These are phyloP conservation scores for Cenchrus purpureus DNA, from an alignment of 176 grass and related monocot genomes.

Conservation along the genomic window DNA sequence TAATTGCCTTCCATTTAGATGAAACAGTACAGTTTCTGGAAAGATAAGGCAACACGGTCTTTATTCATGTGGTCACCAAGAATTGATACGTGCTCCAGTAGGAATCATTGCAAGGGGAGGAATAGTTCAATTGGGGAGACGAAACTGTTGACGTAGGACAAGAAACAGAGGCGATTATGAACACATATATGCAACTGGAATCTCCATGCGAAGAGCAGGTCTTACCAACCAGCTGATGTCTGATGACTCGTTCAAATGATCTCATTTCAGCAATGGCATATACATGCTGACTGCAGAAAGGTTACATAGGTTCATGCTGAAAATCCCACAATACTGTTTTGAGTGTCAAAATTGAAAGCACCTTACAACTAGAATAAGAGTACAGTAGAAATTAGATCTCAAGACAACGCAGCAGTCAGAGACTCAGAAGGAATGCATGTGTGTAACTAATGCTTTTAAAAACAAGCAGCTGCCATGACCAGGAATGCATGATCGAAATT, in stretches of 20 bases:
- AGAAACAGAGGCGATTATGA: background rate
- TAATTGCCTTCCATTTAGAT: background rate
- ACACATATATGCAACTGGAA: background rate
- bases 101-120: background rate
- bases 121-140: background rate
- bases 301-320: background rate
- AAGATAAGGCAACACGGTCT: background rate
- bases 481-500: background rate
- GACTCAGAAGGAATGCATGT: background rate
- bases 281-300: background rate
- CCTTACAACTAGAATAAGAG: background rate
- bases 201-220: constrained; percentile 13
- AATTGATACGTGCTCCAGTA: background rate
- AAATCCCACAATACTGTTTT: background rate
- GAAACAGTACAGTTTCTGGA: background rate
- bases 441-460: background rate
- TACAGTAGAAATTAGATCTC: background rate
- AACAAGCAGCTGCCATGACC: background rate
- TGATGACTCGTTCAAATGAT: background rate
- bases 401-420: background rate
- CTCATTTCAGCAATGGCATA: background rate
- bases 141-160: too few species aligned
- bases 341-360: constrained; percentile 23
- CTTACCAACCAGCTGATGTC: background rate
- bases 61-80: background rate